A percentile compares a stretch with the other conserved stretches of the same genome.
phyloP scores from a whole-genome alignment of 2,329 filamentous ascomycete species.

The Exserohilum rostratum region DNA sequence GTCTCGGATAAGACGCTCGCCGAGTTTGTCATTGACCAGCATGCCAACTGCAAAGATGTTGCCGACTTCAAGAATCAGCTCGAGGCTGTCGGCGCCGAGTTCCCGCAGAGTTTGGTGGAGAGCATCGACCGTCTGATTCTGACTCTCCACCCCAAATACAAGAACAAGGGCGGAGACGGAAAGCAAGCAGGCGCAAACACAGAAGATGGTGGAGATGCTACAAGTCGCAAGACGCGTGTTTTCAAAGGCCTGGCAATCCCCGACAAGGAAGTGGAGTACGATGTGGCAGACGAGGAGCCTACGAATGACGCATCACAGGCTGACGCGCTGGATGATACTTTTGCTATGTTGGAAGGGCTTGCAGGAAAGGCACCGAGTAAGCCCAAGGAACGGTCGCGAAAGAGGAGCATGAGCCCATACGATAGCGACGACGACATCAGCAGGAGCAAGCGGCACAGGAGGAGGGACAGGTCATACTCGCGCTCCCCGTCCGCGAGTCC shows the following conservation, averaged over 20 bases:
- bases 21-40: conserved; percentile 93
- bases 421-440: conserved; percentile 52
- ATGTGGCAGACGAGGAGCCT: conserved; percentile 56
- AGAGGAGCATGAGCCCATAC: conserved; percentile 65
- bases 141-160: conserved; percentile 91
- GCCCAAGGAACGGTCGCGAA: conserved; percentile 58
- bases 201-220: conserved; percentile 57
- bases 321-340: conserved; percentile 87
- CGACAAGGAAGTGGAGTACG: conserved; percentile 68
- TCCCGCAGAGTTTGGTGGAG: conserved; percentile 84
- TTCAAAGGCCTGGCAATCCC: conserved; percentile 90
- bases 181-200: conserved; percentile 48
- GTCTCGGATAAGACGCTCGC: conserved; percentile 93
- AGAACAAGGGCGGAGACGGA: conserved; percentile 55
- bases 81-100: conserved; percentile 77
- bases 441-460: conserved; percentile 52
- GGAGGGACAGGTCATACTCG: conserved; percentile 58
- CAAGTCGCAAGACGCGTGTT: conserved; percentile 79
- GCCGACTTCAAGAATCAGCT: conserved; percentile 78
- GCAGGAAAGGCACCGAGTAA: conserved; percentile 57
- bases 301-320: conserved; percentile 51
- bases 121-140: conserved; percentile 88
- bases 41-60: conserved; percentile 73
- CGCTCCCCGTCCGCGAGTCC: conserved; percentile 60
- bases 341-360: conserved; percentile 86